Percentiles rank a stretch among this genome's conserved stretches.
Conservation (phyloP, 1,284 basidiomycete species). For the Schizopora paradoxa region DNA sequence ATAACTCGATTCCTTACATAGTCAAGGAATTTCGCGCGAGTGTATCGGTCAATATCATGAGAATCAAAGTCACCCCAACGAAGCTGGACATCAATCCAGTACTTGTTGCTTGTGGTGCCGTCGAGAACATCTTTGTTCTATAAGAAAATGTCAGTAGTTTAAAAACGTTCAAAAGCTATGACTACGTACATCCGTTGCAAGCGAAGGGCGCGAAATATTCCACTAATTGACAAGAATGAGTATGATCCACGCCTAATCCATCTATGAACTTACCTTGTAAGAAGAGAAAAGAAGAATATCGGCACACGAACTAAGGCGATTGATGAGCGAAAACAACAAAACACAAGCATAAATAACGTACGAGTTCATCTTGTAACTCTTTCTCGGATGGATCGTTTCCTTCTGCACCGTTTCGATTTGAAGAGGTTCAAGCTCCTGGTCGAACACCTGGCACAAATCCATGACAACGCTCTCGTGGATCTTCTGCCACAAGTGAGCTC, state of each 20-base stretch:
- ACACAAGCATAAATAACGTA: conserved; percentile 30
- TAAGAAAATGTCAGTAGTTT: conserved; percentile 6
- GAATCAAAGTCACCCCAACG: conserved; percentile 99
- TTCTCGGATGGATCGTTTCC: conserved; percentile 98
- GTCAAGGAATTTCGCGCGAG: conserved; percentile 96
- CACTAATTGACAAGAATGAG: conserved; percentile 45
- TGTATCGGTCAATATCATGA: conserved; percentile 97
- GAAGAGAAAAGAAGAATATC: conserved; percentile 97
- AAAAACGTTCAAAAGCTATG: conserved; percentile 4
- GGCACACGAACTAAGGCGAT: conserved; percentile 58
- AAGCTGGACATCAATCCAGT: conserved; percentile 97
- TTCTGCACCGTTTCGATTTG: conserved; percentile 99
- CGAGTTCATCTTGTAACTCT: conserved; percentile 99
- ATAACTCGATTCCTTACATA: conserved; percentile 55
- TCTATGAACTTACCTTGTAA: conserved; percentile 62
- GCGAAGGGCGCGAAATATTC: conserved; percentile 95
- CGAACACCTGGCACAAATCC: conserved; percentile 99
- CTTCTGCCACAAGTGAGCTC: conserved; percentile 99
- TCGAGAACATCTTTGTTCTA: conserved; percentile 93
- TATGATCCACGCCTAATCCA: neutral
- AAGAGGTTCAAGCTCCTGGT: conserved; percentile 96
- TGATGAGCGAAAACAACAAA: neutral
- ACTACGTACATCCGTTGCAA: conserved; percentile 81
- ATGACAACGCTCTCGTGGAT: conserved; percentile 92
- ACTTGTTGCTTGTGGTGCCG: conserved; percentile 97